Evolutionary conservation across 202 grass and related monocot genomes (phyloP).

Genomic region (Panicum virgatum): DNA sequence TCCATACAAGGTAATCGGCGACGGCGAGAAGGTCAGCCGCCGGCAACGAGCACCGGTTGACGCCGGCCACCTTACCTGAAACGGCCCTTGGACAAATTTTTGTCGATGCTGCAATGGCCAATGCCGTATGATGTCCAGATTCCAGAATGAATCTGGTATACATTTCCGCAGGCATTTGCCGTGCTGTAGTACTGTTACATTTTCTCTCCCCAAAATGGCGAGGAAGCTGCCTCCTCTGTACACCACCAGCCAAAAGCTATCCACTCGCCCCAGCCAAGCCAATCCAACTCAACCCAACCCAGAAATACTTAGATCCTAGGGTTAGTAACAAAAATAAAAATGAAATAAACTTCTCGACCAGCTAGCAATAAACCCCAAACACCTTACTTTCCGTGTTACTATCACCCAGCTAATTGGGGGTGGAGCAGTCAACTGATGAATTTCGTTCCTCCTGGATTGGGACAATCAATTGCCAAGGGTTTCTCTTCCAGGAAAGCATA

Average conservation of each 20-base stretch:
- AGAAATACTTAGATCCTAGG: slow-evolving; percentile 6
- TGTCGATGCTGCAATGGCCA: neutral
- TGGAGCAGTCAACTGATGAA: neutral
- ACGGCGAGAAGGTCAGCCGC: too few relatives aligned
- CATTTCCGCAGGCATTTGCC: slow-evolving; percentile 5
- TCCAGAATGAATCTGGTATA: neutral
- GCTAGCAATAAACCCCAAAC: neutral
- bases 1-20: too few relatives aligned
- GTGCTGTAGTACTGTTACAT: slow-evolving; percentile 19
- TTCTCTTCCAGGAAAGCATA: slow-evolving; percentile 65
- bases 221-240: slow-evolving; percentile 41
- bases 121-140: neutral
- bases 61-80: too few relatives aligned
- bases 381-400: neutral
- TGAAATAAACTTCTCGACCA: neutral
- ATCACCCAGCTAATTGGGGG: slow-evolving; percentile 1
- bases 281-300: neutral
- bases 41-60: too few relatives aligned
- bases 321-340: slow-evolving; percentile 3
- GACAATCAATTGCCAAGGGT: slow-evolving; percentile 25
- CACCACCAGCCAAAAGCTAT: slow-evolving; percentile 40
- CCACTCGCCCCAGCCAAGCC: slow-evolving; percentile 40
- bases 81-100: too few relatives aligned
- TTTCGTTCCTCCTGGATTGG: slow-evolving; percentile 36
- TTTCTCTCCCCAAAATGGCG: slow-evolving; percentile 52